Base-by-base conservation (phyloP, 305 asterid genomes). In the Nicotiana rustica region DNA sequence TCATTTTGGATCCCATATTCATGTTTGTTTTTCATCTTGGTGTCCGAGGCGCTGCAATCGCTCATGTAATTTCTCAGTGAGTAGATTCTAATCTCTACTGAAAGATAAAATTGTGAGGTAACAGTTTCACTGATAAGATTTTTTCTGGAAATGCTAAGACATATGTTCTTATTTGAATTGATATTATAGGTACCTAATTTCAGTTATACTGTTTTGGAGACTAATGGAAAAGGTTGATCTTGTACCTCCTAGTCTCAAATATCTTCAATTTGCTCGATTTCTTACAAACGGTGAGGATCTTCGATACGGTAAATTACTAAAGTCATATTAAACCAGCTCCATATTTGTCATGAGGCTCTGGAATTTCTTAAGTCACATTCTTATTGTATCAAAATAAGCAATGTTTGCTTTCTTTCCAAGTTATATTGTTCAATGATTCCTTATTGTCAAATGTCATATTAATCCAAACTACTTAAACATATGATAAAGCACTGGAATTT, bases 41-140 rank as follows among this genome's bases (percentile, higher is more conserved):
- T 70, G 91, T 92, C 25, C 85, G 88, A 21, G 95, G 95, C 64
- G 94, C 94, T 66, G 95, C 95, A 33, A 85, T 90, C 38, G 91
- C 95, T 67, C 95, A 92, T 84, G 95, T 92, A 79, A 86, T 90
- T 49, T 92, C 95, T 57, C 92, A 90, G 95, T 89, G 88, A 89
- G 93, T 81, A 49, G 64, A 73, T 73, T 73, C 25, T 73, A 21
- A 59, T 49, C 62, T 49, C 62, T 49, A 13, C 79, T 71, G 21
- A 49, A 21, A 49, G 25, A 25, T 13, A 49, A 14, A 25, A 13
- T 73, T 17, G 14, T 0, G 21, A 73, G 79, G 64, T 62, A 73
- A 49, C 21, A 49, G 19, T 73, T 73, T 3, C 41, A 73, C 62
- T 49, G 21, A 49, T 21, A 3, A 12, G 35, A 29, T 6, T 8